Base-by-base conservation (phyloP, 108 stramenopile genomes). In the Seminavis robusta region DNA sequence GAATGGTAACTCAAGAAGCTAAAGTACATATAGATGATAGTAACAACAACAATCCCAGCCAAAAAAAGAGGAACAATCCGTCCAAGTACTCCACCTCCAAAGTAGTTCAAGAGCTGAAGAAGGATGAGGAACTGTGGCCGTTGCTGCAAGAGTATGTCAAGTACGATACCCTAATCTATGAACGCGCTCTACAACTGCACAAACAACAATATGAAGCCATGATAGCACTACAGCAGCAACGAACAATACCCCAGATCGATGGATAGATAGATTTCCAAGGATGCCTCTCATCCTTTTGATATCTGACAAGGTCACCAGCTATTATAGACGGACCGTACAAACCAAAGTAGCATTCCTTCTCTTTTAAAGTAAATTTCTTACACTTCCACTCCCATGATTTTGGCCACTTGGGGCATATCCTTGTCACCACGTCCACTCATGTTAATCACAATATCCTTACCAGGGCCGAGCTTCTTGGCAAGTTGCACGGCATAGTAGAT, bases 341-440 rank as follows among this genome's bases (percentile, higher is more conserved):
- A n/a, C n/a, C n/a, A n/a, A n/a, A n/a, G n/a, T n/a, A n/a, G n/a
- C n/a, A n/a, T n/a, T n/a, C n/a, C n/a, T n/a, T n/a, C n/a, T n/a
- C n/a, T n/a, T n/a, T 27, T 5, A 23, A 17, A 3, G 3, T 6
- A 48, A n/a, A 23, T n/a, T 8, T 36, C 34, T 84, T 83, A 83
- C 19, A 95, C 84, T 59, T 97, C 87, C 6, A 94, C 95, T 15
- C 95, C 95, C 86, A 96, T 89, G 49, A 89, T 84, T 56, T 65
- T 83, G 5, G 98, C 98, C 23, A 68, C 52, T 15, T 68, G 56
- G 16, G 57, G 56, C 95, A 97, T 94, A 62, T 97, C 95, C 85
- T 97, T 97, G 85, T 97, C 96, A 17, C 96, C 96, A 19, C 96
- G 86, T 5, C 96, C 96, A 75, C 92, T 92, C 78, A 97, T 83